Percentiles rank a stretch among this genome's conserved stretches.
These are phyloP conservation scores for Forsythia suspensa DNA, from an alignment of 257 asterid species.

Conservation along the genomic window DNA sequence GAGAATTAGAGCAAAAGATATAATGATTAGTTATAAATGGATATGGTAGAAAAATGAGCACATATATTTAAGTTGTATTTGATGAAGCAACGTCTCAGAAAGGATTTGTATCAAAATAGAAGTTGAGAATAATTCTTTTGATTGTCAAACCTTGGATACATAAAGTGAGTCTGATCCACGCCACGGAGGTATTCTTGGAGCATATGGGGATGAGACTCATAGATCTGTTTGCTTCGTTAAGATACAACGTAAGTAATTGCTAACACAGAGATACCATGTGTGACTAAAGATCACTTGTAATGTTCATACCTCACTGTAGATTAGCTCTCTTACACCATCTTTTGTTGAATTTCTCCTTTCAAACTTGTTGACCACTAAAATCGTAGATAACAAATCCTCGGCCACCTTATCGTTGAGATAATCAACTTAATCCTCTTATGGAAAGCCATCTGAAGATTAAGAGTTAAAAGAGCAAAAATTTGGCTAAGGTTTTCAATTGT, in stretches of 20 bases:
- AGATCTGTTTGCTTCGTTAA: slow-evolving; percentile 70
- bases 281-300: slow-evolving; percentile 21
- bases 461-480: too few species aligned
- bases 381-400: too few species aligned
- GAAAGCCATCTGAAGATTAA: too few species aligned
- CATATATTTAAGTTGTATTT: neutral
- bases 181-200: slow-evolving; percentile 93
- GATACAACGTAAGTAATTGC: slow-evolving; percentile 43
- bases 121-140: slow-evolving; percentile 23
- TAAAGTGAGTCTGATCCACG: slow-evolving; percentile 84
- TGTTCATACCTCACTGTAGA: slow-evolving; percentile 81
- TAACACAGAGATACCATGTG: slow-evolving; percentile 20
- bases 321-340: slow-evolving; percentile 82
- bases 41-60: neutral
- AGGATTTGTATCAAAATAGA: slow-evolving; percentile 15
- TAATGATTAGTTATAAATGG: neutral
- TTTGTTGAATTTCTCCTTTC: slow-evolving; percentile 74
- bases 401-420: too few species aligned
- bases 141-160: slow-evolving; percentile 94
- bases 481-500: too few species aligned
- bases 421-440: too few species aligned
- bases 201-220: slow-evolving; percentile 99
- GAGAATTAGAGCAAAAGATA: neutral
- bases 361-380: slow-evolving; percentile 1
- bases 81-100: slow-evolving; percentile 3